These are phyloP conservation scores for Sugiyamaella pinicola DNA, from an alignment of 1,139 yeast genomes.

Conservation along the genomic window DNA sequence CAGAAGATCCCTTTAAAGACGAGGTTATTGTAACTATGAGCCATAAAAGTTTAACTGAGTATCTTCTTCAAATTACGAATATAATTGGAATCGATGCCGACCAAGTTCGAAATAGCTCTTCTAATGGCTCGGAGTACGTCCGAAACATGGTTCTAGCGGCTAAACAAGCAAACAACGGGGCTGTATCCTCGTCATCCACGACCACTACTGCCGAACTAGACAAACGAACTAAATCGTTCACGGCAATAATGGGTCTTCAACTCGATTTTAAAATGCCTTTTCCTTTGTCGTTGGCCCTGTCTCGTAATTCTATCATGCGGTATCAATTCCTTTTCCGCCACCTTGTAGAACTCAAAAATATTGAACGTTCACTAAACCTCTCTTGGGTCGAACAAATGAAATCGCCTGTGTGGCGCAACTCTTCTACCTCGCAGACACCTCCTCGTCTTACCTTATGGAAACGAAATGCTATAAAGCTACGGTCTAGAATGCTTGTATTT, in stretches of 20 bases:
- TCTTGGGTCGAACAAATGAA: conserved; percentile 76
- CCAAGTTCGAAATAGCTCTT: conserved; percentile 23
- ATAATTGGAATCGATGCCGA: conserved; percentile 64
- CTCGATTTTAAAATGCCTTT: conserved; percentile 76
- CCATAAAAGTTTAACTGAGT: conserved; percentile 50
- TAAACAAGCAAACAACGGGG: conserved; percentile 1
- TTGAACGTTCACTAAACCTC: conserved; percentile 59
- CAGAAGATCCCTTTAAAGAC: conserved; percentile 45
- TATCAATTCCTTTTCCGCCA: conserved; percentile 82
- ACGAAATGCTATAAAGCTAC: conserved; percentile 56
- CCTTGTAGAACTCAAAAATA: conserved; percentile 61
- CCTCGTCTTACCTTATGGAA: conserved; percentile 59
- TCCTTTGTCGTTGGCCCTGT: conserved; percentile 76
- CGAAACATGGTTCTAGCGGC: conserved; percentile 24
- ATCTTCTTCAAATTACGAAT: conserved; percentile 64
- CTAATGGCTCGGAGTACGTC: conserved; percentile 21
- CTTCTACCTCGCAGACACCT: conserved; percentile 37
- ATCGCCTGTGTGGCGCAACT: conserved; percentile 66
- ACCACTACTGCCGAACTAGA: conserved; percentile 22
- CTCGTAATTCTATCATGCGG: conserved; percentile 70
- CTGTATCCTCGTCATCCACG: conserved; percentile 8
- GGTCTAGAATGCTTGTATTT: conserved; percentile 64
- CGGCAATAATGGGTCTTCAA: conserved; percentile 60
- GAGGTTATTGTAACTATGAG: conserved; percentile 41
- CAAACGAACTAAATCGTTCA: conserved; percentile 27